Percentiles rank a stretch among this genome's conserved stretches.
Evolutionary conservation across 1,139 yeast species (phyloP).

Genomic region (Yamadazyma dendronema): DNA sequence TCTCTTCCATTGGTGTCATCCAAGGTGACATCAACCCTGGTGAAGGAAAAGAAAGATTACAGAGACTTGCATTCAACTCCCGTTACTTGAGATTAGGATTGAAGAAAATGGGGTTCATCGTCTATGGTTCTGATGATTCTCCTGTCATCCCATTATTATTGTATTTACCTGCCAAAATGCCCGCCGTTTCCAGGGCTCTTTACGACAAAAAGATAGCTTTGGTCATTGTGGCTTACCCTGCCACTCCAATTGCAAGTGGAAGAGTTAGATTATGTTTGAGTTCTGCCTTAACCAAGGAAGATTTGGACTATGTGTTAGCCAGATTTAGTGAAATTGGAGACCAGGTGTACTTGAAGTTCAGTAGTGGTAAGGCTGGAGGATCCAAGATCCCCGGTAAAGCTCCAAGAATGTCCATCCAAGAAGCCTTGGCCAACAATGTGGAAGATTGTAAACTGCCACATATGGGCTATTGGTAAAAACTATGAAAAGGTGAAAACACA

Average conservation of each 20-base stretch:
- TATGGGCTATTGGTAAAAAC: constrained; percentile 6
- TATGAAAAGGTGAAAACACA: neutral
- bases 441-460: constrained; percentile 56
- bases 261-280: constrained; percentile 93
- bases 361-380: constrained; percentile 76
- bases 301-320: constrained; percentile 75
- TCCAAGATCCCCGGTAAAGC: constrained; percentile 52
- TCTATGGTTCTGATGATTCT: constrained; percentile 92
- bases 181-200: constrained; percentile 83
- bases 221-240: constrained; percentile 96
- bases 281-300: constrained; percentile 89
- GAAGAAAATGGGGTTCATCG: constrained; percentile 88
- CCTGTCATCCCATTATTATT: constrained; percentile 90
- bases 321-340: constrained; percentile 83
- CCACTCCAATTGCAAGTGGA: constrained; percentile 87
- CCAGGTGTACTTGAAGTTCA: constrained; percentile 66
- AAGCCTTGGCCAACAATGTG: constrained; percentile 70
- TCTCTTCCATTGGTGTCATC: constrained; percentile 74
- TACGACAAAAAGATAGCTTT: constrained; percentile 82
- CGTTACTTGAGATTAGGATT: constrained; percentile 89
- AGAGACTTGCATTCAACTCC: constrained; percentile 93
- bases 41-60: constrained; percentile 87
- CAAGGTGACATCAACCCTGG: constrained; percentile 84
- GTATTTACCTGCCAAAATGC: constrained; percentile 92
- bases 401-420: constrained; percentile 77